Evolutionary conservation across 768 basidiomycete species (phyloP).

Genomic region (Pleurotus tuoliensis): DNA sequence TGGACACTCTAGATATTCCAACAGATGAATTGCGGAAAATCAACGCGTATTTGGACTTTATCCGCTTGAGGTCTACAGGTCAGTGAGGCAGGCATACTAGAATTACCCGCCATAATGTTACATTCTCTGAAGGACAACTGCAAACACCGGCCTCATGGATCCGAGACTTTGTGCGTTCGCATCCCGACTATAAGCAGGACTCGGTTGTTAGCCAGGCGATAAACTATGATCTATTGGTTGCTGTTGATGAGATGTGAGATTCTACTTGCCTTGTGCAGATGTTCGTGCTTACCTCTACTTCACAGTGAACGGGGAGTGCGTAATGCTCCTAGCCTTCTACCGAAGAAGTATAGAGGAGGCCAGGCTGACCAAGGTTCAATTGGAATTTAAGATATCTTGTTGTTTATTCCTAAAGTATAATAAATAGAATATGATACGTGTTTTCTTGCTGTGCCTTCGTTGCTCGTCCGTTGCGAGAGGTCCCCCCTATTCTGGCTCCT

Average conservation of each 20-base stretch:
- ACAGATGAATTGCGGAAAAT: conserved; percentile 57
- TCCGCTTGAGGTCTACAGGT: conserved; percentile 81
- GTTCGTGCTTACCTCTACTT: conserved; percentile 4
- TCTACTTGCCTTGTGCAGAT: not conserved
- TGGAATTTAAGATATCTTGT: conserved; percentile 21
- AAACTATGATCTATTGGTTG: conserved; percentile 89
- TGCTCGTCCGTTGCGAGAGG: not conserved
- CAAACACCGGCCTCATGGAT: conserved; percentile 92
- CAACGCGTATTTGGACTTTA: conserved; percentile 72
- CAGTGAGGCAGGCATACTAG: conserved; percentile 16
- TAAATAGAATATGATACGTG: not conserved
- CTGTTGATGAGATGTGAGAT: conserved; percentile 88
- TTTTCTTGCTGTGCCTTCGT: not conserved
- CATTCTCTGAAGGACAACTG: conserved; percentile 55
- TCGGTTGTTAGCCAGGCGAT: conserved; percentile 90
- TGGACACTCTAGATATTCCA: conserved; percentile 82
- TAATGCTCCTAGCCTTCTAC: conserved; percentile 58
- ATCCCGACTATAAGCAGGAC: conserved; percentile 89
- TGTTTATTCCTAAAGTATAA: conserved; percentile 1
- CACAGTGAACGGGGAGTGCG: conserved; percentile 68
- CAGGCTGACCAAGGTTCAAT: conserved; percentile 42
- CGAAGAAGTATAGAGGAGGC: conserved; percentile 51
- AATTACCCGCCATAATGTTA: not conserved
- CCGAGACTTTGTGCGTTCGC: conserved; percentile 83
- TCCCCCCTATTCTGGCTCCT: not conserved